A percentile compares a stretch with the other conserved stretches of the same genome.
Conservation (phyloP, 2,329 filamentous ascomycete genomes). For the Metarhizium humberi region DNA sequence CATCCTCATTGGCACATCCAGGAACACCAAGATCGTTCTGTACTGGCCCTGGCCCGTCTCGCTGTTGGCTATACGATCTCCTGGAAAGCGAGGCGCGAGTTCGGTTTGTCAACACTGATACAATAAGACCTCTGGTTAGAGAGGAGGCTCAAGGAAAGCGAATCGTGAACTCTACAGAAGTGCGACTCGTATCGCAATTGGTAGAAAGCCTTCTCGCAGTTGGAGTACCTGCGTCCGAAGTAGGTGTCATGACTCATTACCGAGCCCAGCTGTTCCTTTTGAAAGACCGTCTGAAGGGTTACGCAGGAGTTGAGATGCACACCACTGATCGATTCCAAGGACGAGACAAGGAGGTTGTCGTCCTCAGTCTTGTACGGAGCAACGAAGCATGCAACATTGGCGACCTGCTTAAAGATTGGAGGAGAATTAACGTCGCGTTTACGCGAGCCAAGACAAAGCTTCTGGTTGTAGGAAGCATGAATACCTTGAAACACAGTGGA, state of each 20-base stretch:
- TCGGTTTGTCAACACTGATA: constrained; percentile 83
- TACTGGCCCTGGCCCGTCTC: constrained; percentile 32
- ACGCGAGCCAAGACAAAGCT: constrained; percentile 89
- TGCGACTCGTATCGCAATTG: constrained; percentile 66
- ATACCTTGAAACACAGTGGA: constrained; percentile 66
- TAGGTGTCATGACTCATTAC: constrained; percentile 96
- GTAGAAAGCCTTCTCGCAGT: constrained; percentile 68
- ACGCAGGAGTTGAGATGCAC: constrained; percentile 74
- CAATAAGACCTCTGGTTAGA: constrained; percentile 50
- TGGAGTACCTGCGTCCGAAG: constrained; percentile 65
- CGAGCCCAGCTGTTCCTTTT: constrained; percentile 82
- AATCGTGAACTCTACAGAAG: constrained; percentile 83
- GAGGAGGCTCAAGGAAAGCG: constrained; percentile 75
- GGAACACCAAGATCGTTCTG: constrained; percentile 45
- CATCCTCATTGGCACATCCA: constrained; percentile 31
- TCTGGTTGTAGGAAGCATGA: constrained; percentile 73
- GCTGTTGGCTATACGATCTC: constrained; percentile 70
- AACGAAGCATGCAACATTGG: constrained; percentile 80
- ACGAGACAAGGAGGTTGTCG: constrained; percentile 85
- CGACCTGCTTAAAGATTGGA: constrained; percentile 83
- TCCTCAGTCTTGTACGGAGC: constrained; percentile 78
- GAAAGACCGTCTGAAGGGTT: constrained; percentile 57
- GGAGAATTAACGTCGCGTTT: constrained; percentile 90
- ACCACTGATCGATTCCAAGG: constrained; percentile 97
- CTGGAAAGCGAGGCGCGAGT: constrained; percentile 65